phyloP scores from a whole-genome alignment of 2,329 filamentous ascomycete species.

The Penicillium sp. region DNA sequence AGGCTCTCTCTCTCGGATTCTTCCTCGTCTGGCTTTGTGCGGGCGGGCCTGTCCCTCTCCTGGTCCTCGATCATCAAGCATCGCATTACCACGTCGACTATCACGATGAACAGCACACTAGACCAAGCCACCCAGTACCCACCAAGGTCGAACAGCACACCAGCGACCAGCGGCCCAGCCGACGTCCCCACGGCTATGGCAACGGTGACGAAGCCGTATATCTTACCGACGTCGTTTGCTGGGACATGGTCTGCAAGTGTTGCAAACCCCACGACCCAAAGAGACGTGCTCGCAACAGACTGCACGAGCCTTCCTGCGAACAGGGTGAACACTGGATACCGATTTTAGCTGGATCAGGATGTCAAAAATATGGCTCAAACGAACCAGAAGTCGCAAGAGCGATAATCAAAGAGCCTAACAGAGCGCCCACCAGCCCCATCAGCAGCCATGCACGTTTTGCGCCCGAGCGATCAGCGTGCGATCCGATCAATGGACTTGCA shows the following conservation, averaged over 20 bases:
- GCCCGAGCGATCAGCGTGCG: constrained; percentile 21
- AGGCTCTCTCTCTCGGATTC: constrained; percentile 1
- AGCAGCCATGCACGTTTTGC: constrained; percentile 25
- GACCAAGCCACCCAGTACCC: constrained; percentile 36
- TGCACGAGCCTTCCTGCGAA: constrained; percentile 32
- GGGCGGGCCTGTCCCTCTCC: background rate
- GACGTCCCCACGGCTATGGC: constrained; percentile 29
- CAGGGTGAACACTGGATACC: constrained; percentile 21
- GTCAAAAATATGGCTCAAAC: background rate
- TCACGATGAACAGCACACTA: constrained; percentile 27
- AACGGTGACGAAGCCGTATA: constrained; percentile 27
- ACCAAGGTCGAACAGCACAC: constrained; percentile 27
- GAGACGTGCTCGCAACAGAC: constrained; percentile 25
- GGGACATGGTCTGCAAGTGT: constrained; percentile 30
- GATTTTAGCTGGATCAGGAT: background rate
- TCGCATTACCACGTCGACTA: constrained; percentile 31
- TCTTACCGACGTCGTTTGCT: constrained; percentile 26
- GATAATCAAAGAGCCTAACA: constrained; percentile 24
- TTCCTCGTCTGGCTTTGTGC: background rate
- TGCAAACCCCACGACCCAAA: constrained; percentile 34
- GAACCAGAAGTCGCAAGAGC: constrained; percentile 27
- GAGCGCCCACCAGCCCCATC: constrained; percentile 18
- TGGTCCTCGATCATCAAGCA: constrained; percentile 26
- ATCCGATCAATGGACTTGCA: constrained; percentile 25
- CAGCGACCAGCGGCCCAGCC: constrained; percentile 30